Evolutionary conservation across 306 rosid genomes (phyloP).

Genomic region (Corylus heterophylla): DNA sequence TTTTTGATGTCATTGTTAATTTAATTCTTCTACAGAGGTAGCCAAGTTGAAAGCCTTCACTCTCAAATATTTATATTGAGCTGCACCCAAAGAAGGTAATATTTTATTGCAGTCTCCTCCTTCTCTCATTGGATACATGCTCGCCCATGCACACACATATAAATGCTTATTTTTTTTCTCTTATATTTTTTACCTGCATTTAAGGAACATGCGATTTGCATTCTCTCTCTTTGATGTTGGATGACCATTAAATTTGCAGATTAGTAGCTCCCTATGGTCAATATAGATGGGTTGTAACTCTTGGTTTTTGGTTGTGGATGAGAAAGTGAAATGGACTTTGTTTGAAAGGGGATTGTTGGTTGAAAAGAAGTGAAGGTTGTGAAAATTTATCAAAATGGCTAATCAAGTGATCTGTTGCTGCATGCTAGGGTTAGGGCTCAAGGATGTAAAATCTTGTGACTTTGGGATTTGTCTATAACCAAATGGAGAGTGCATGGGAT

Average conservation of each 20-base stretch:
- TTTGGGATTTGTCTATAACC: background rate
- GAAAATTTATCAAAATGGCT: background rate
- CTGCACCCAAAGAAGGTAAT: conserved; percentile 88
- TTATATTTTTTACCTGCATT: background rate
- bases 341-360: background rate
- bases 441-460: background rate
- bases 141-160: background rate
- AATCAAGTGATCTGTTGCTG: background rate
- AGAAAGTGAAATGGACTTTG: background rate
- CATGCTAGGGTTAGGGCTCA: background rate
- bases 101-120: background rate
- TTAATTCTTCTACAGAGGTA: conserved; percentile 54
- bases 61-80: conserved; percentile 80
- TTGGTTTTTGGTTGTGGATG: background rate
- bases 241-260: background rate
- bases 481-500: background rate
- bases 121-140: background rate
- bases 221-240: background rate
- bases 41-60: conserved; percentile 57
- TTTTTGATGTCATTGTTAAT: conserved; percentile 8
- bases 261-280: background rate
- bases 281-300: background rate
- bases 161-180: conserved; percentile 1
- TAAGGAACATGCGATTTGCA: background rate
- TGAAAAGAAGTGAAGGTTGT: background rate